Conservation (phyloP, 208 protist genomes). For the Wallacemonas sp. region DNA sequence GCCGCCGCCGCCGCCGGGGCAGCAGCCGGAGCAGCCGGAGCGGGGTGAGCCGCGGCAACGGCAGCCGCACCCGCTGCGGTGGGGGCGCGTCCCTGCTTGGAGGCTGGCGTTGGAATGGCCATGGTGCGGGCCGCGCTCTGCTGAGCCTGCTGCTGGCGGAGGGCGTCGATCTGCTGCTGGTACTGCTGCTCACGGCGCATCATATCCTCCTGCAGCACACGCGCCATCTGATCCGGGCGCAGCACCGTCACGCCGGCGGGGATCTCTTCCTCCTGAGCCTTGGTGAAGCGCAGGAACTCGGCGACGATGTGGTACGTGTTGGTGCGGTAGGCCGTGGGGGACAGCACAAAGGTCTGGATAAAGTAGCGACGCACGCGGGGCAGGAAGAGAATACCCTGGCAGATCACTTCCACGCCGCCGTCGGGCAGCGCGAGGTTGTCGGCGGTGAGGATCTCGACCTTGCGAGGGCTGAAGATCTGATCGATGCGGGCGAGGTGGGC, state of each 20-base stretch:
- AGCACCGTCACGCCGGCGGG: slow-evolving; percentile 67
- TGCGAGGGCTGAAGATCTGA: slow-evolving; percentile 52
- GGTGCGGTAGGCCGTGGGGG: slow-evolving; percentile 67
- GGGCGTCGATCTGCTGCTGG: slow-evolving; percentile 32
- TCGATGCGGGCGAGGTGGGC: slow-evolving; percentile 62
- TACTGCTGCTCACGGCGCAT: slow-evolving; percentile 35
- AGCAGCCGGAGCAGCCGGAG: slow-evolving; percentile 10
- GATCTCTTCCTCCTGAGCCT: slow-evolving; percentile 66
- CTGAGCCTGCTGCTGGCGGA: slow-evolving; percentile 23
- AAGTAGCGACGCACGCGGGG: slow-evolving; percentile 54
- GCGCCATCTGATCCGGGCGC: slow-evolving; percentile 56
- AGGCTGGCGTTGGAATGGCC: slow-evolving; percentile 22
- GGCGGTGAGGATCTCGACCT: slow-evolving; percentile 80
- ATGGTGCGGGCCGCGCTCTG: slow-evolving; percentile 11
- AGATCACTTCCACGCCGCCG: slow-evolving; percentile 64
- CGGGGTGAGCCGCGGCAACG: background rate
- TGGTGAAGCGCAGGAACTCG: slow-evolving; percentile 81
- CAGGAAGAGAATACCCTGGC: slow-evolving; percentile 75
- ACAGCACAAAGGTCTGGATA: slow-evolving; percentile 80
- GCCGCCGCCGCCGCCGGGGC: background rate
- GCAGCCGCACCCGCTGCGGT: slow-evolving; percentile 14
- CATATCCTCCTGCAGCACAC: slow-evolving; percentile 50
- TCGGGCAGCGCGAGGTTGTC: slow-evolving; percentile 71
- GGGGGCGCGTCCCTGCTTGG: slow-evolving; percentile 18
- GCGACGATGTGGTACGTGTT: slow-evolving; percentile 84